These are phyloP conservation scores for Chaetomium cochliodes DNA, from an alignment of 495 filamentous ascomycete species.

Conservation along the genomic window DNA sequence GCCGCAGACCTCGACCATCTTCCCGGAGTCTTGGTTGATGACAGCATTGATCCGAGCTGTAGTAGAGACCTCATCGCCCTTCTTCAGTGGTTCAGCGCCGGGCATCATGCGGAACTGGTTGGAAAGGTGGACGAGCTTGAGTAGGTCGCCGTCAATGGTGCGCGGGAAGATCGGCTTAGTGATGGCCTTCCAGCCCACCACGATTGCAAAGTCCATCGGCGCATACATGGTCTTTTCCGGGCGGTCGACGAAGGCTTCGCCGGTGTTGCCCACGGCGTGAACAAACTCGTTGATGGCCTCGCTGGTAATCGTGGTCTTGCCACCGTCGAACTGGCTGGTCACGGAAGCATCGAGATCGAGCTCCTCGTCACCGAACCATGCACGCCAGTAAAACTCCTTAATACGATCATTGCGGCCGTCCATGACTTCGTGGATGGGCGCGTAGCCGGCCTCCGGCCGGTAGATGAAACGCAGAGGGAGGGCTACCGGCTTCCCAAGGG, in stretches of 20 bases:
- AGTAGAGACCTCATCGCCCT: constrained; percentile 87
- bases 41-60: constrained; percentile 96
- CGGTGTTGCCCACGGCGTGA: constrained; percentile 95
- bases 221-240: constrained; percentile 93
- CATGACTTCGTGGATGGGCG: constrained; percentile 95
- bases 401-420: constrained; percentile 89
- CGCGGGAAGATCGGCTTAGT: constrained; percentile 97
- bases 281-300: constrained; percentile 97
- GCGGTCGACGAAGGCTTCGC: constrained; percentile 96
- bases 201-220: constrained; percentile 99
- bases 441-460: constrained; percentile 89
- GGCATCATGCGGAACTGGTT: constrained; percentile 98
- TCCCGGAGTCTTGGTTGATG: constrained; percentile 95
- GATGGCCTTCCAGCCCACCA: constrained; percentile 98
- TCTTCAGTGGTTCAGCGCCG: constrained; percentile 89
- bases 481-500: constrained; percentile 70
- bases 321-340: constrained; percentile 84
- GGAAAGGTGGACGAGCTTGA: constrained; percentile 92
- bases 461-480: constrained; percentile 86
- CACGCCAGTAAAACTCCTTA: constrained; percentile 95
- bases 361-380: constrained; percentile 89
- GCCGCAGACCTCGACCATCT: constrained; percentile 98
- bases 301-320: constrained; percentile 76
- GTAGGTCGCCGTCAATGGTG: constrained; percentile 88
- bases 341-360: constrained; percentile 81